These are phyloP conservation scores for Collybia sp. DNA, from an alignment of 768 basidiomycete genomes.

Conservation along the genomic window DNA sequence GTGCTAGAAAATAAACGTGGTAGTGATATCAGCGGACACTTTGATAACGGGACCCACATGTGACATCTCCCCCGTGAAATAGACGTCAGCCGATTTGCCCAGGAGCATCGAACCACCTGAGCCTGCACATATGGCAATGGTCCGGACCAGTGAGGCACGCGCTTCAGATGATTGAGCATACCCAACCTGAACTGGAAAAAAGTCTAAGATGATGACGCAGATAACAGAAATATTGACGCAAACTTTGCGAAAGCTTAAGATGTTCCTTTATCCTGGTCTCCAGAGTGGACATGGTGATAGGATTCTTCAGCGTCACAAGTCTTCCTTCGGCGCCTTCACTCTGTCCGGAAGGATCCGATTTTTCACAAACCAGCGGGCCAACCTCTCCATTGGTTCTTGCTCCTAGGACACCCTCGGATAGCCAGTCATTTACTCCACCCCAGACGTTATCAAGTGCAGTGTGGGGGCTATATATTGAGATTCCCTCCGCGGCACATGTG, in stretches of 20 bases:
- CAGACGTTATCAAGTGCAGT: constrained; percentile 81
- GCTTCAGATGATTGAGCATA: constrained; percentile 27
- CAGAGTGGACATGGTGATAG: constrained; percentile 55
- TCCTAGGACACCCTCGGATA: constrained; percentile 51
- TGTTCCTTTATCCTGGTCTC: constrained; percentile 66
- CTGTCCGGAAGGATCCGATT: constrained; percentile 28
- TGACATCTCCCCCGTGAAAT: constrained; percentile 89
- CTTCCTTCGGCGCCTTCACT: constrained; percentile 63
- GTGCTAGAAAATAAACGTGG: constrained; percentile 48
- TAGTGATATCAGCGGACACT: constrained; percentile 12
- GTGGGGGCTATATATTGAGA: constrained; percentile 87
- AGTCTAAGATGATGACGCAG: constrained; percentile 15
- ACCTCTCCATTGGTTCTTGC: constrained; percentile 29
- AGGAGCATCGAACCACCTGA: constrained; percentile 77
- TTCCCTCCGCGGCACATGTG: constrained; percentile 73
- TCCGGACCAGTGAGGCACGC: constrained; percentile 35
- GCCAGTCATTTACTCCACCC: constrained; percentile 90
- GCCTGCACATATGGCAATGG: constrained; percentile 89
- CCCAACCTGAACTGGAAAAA: constrained; percentile 64
- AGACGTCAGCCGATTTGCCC: constrained; percentile 75
- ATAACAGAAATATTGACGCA: constrained; percentile 16
- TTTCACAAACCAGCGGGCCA: constrained; percentile 33
- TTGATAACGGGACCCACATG: constrained; percentile 50
- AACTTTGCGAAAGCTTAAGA: constrained; percentile 57
- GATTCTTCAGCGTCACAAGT: constrained; percentile 54